Percentiles rank a stretch among this genome's conserved stretches.
phyloP scores from a whole-genome alignment of 441 rosid species.

The Cnidoscolus chayamansa region DNA sequence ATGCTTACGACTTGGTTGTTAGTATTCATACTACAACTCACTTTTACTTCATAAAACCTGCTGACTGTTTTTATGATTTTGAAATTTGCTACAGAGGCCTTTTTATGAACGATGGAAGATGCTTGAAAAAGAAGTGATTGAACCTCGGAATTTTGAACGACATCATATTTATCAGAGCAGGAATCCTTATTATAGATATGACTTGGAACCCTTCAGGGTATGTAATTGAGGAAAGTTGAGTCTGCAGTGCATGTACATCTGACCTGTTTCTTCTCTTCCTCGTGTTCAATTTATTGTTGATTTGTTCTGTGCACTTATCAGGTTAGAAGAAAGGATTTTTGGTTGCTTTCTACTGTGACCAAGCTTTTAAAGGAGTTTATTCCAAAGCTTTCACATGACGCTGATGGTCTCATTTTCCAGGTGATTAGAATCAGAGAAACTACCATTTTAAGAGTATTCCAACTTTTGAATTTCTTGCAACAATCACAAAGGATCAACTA shows the following conservation, averaged over 20 bases:
- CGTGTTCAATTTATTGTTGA: slow-evolving; percentile 19
- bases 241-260: neutral
- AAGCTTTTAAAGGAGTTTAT: slow-evolving; percentile 88
- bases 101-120: slow-evolving; percentile 95
- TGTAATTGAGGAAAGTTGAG: slow-evolving; percentile 22
- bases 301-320: slow-evolving; percentile 33
- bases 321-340: slow-evolving; percentile 99
- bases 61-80: slow-evolving; percentile 16
- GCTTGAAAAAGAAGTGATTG: slow-evolving; percentile 95
- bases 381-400: slow-evolving; percentile 95
- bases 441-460: neutral
- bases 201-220: slow-evolving; percentile 98
- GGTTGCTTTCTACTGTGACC: slow-evolving; percentile 89
- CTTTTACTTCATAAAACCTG: neutral
- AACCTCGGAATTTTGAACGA: slow-evolving; percentile 85
- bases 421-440: slow-evolving; percentile 34
- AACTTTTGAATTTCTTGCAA: neutral
- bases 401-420: slow-evolving; percentile 99
- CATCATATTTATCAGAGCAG: slow-evolving; percentile 61
- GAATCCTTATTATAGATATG: slow-evolving; percentile 80
- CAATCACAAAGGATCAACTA: no score
- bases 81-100: slow-evolving; percentile 68
- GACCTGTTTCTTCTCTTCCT: neutral
- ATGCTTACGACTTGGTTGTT: neutral
- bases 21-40: neutral